phyloP scores from a whole-genome alignment of 2,329 filamentous ascomycete species.

The Seiridium unicorne region DNA sequence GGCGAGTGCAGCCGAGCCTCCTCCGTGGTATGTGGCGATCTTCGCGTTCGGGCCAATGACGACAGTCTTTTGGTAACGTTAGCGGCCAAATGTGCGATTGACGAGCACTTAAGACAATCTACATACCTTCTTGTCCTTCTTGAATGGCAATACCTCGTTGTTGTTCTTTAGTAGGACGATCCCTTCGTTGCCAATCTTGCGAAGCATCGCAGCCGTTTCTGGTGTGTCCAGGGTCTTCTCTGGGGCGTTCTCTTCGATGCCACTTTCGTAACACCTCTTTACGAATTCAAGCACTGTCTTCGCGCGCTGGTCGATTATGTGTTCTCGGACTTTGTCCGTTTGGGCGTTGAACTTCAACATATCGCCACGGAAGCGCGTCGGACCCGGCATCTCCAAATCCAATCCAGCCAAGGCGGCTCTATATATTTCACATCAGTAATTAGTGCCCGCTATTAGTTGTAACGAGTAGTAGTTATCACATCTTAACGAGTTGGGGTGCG shows the following conservation, averaged over 20 bases:
- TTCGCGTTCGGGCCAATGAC: constrained; percentile 59
- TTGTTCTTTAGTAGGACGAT: constrained; percentile 76
- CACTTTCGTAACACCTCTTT: constrained; percentile 52
- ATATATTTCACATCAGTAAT: not conserved
- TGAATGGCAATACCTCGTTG: constrained; percentile 59
- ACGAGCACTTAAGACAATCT: too few species aligned
- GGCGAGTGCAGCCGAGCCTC: constrained; percentile 60
- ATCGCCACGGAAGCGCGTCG: constrained; percentile 49
- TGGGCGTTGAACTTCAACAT: constrained; percentile 49
- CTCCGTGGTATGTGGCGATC: constrained; percentile 57
- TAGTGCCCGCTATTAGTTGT: too few species aligned
- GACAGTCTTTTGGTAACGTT: constrained; percentile 32
- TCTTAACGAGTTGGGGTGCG: too few species aligned
- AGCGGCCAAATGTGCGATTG: too few species aligned
- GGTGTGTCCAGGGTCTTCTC: constrained; percentile 57
- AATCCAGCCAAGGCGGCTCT: constrained; percentile 33
- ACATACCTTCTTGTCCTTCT: constrained; percentile 55
- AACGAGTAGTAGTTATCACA: too few species aligned
- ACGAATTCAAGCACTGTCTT: constrained; percentile 58
- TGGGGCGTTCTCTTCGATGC: constrained; percentile 52
- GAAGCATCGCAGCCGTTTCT: constrained; percentile 62
- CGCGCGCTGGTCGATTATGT: constrained; percentile 56
- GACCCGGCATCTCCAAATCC: constrained; percentile 61
- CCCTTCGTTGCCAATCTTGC: constrained; percentile 65
- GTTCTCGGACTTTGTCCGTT: constrained; percentile 54